Conservation (phyloP, 202 grass and related monocot genomes). For the Zoysia matrella region DNA sequence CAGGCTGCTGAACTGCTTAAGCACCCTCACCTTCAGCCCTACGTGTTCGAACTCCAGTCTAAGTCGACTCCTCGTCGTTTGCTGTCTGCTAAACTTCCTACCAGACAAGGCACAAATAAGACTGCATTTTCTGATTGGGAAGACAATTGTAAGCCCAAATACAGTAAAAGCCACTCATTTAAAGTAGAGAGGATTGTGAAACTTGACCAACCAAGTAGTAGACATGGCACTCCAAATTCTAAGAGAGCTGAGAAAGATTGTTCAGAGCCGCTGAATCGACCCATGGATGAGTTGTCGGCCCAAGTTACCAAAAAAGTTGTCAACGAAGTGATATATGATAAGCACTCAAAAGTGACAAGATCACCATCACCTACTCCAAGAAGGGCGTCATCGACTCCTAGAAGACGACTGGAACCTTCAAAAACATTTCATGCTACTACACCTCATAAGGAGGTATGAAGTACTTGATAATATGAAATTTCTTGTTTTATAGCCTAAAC, state of each 20-base stretch:
- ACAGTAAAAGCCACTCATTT: constrained; percentile 59
- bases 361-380: constrained; percentile 57
- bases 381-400: constrained; percentile 66
- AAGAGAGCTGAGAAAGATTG: constrained; percentile 52
- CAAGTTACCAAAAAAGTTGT: constrained; percentile 53
- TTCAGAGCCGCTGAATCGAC: constrained; percentile 46
- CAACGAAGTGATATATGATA: constrained; percentile 49
- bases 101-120: constrained; percentile 44
- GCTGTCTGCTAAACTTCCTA: constrained; percentile 34
- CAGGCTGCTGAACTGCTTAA: constrained; percentile 85
- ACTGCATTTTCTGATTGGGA: constrained; percentile 50
- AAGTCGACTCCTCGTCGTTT: constrained; percentile 59
- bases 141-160: constrained; percentile 43
- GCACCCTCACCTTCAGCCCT: constrained; percentile 76
- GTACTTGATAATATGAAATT: constrained; percentile 1
- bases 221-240: constrained; percentile 42
- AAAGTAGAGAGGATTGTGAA: constrained; percentile 55
- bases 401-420: constrained; percentile 55
- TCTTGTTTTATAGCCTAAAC: constrained; percentile 10
- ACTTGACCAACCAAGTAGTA: constrained; percentile 46
- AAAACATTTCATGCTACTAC: constrained; percentile 75
- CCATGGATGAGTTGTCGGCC: constrained; percentile 51
- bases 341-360: constrained; percentile 43
- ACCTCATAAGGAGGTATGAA: constrained; percentile 66
- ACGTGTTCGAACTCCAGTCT: constrained; percentile 62